These are phyloP conservation scores for Planoprotostelium fungivorum DNA, from an alignment of 78 protist species.

Conservation along the genomic window DNA sequence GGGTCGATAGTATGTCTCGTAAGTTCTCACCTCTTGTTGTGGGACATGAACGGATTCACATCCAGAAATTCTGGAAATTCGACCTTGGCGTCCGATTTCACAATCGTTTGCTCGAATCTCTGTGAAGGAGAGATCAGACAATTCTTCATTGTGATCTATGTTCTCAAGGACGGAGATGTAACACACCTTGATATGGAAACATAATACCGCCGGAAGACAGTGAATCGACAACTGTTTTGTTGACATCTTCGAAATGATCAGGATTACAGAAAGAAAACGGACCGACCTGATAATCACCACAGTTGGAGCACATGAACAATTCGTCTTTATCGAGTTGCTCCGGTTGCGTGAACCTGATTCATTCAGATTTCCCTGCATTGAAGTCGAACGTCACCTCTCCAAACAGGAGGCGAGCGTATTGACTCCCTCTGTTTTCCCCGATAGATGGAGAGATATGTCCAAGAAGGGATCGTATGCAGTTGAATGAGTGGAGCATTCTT, in stretches of 20 bases:
- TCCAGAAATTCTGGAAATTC: not conserved
- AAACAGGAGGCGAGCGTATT: constrained; percentile 26
- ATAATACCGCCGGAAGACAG: constrained; percentile 45
- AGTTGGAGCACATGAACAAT: constrained; percentile 38
- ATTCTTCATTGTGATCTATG: too few species aligned
- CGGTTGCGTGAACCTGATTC: constrained; percentile 55
- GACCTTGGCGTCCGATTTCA: not conserved
- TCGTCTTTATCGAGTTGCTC: constrained; percentile 49
- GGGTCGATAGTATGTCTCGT: not conserved
- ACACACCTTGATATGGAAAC: constrained; percentile 37
- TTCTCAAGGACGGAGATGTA: not conserved
- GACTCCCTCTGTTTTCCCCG: constrained; percentile 15
- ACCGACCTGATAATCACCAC: not conserved
- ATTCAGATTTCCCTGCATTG: not conserved
- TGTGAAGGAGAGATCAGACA: too few species aligned
- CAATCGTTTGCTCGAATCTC: not conserved
- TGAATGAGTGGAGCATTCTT: constrained; percentile 17
- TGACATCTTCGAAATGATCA: constrained; percentile 27
- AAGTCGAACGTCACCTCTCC: not conserved
- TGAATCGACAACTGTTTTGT: constrained; percentile 49
- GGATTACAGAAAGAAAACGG: not conserved
- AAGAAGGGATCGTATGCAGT: constrained; percentile 53
- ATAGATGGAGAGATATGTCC: constrained; percentile 49
- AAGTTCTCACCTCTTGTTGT: not conserved
- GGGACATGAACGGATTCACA: not conserved